Evolutionary conservation across 805 yeast genomes (phyloP), one percentile per base, ranked within the genome.

Genomic region (Nakazawaea peltata): DNA sequence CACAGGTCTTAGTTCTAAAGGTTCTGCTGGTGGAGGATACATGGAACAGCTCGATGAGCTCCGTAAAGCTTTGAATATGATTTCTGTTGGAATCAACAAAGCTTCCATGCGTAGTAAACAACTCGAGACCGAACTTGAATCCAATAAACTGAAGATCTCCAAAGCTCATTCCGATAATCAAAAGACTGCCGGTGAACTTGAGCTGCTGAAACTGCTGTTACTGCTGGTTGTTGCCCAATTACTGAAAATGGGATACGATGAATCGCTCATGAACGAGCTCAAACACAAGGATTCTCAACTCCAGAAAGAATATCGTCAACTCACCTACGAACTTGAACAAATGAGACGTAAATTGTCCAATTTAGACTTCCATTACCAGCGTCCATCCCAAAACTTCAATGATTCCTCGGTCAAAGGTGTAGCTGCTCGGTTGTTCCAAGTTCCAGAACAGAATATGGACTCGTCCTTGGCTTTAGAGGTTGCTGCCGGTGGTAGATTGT

Each of bases 401-500:
- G 56, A 73, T 3, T 44, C 54, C 1, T 65, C 80, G 1, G 94
- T 92, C 3, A 80, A 77, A 49, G 99, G 99, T 30, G 73, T 87
- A 13, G 94, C 90, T 11, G 95, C 95, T 2, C 92, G 83, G 50
- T 60, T 92, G 33, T 86, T 94, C 51, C 57, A 67, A 1, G 52
- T 92, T 15, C 69, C 70, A 13, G 75, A 77, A 29, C 52, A 64
- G 1, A 73, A 80, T 32, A 52, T 59, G 36, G 70, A 72, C 18
- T 75, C 78, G 36, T 80, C 94, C 1, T 66, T 79, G 18, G 98
- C 99, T 1, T 62, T 92, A 24, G 97, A 92, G 56, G 81, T 85
- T 2, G 81, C 94, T 53, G 98, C 97, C 2, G 99, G 98, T 32
- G 94, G 90, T 4, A 67, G 88, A 46, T 57, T 94, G 21, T 94